A percentile compares a stretch with the other conserved stretches of the same genome.
Conservation (phyloP, 345 rosid genomes). For the Kandelia obovata region DNA sequence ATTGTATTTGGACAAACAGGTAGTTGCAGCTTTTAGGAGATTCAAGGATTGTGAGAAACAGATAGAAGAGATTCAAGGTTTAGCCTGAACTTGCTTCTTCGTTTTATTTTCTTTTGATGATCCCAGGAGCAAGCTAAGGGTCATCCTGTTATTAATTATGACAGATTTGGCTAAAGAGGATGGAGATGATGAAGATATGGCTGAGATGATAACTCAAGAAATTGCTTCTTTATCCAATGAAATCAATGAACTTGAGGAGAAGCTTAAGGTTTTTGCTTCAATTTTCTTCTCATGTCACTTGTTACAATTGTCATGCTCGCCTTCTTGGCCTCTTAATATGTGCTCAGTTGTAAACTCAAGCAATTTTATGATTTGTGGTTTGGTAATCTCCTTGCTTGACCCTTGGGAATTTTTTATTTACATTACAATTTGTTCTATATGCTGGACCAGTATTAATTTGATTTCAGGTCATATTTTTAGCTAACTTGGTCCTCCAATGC, state of each 20-base stretch:
- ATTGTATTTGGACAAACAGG: conserved; percentile 39
- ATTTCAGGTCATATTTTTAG: too few relatives aligned
- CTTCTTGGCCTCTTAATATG: not conserved
- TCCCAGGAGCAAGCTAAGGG: not conserved
- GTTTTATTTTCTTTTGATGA: not conserved
- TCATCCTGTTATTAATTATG: conserved; percentile 6
- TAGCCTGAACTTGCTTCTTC: not conserved
- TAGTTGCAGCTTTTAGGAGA: conserved; percentile 63
- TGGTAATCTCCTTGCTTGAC: not conserved
- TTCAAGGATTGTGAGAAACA: conserved; percentile 84
- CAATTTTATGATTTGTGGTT: not conserved
- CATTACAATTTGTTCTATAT: not conserved
- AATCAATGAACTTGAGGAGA: conserved; percentile 71
- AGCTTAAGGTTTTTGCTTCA: conserved; percentile 58
- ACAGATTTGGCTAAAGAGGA: conserved; percentile 73
- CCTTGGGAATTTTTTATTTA: not conserved
- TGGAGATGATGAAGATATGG: conserved; percentile 82
- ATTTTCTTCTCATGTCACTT: not conserved
- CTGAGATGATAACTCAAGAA: conserved; percentile 85
- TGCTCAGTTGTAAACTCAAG: not conserved
- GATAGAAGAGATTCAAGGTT: conserved; percentile 77
- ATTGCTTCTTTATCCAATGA: conserved; percentile 58
- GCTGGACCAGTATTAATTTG: not conserved
- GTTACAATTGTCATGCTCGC: not conserved
- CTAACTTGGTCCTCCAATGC: not conserved